Evolutionary conservation across 2,329 filamentous ascomycete species (phyloP).

Genomic region (Knufia fluminis): DNA sequence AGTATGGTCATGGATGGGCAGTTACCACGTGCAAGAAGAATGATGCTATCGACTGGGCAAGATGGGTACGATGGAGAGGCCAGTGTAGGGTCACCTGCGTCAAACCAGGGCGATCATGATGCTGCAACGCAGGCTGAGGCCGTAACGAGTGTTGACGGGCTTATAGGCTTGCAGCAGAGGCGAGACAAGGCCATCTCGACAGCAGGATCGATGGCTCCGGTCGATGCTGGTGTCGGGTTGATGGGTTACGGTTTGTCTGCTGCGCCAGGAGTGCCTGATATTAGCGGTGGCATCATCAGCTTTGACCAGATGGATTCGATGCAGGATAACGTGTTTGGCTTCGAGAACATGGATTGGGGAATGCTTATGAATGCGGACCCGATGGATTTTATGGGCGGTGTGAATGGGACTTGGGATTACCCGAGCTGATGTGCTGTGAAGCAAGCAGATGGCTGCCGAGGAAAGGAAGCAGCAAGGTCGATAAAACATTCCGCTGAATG

Average conservation of each 20-base stretch:
- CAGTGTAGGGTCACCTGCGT: background rate
- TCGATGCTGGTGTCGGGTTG: background rate
- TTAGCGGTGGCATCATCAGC: background rate
- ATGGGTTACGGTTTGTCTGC: background rate
- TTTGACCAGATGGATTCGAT: background rate
- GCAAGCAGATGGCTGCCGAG: too few relatives aligned
- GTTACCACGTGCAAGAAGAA: conserved; percentile 4
- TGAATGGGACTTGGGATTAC: background rate
- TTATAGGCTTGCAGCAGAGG: background rate
- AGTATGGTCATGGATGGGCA: conserved; percentile 2
- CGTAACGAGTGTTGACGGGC: background rate
- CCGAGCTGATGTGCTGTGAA: background rate
- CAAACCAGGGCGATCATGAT: background rate
- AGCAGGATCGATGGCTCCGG: background rate
- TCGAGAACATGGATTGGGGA: background rate
- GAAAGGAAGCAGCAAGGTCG: too few relatives aligned
- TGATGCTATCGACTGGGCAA: conserved; percentile 3
- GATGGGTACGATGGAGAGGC: background rate
- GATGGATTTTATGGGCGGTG: background rate
- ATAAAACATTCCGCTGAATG: too few relatives aligned
- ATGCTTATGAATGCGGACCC: background rate
- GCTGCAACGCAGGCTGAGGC: background rate
- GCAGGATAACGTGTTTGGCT: background rate
- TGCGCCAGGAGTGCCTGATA: background rate
- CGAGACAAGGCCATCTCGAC: background rate